Conservation (phyloP, 2,329 filamentous ascomycete species). For the Neoarthrinium moseri region DNA sequence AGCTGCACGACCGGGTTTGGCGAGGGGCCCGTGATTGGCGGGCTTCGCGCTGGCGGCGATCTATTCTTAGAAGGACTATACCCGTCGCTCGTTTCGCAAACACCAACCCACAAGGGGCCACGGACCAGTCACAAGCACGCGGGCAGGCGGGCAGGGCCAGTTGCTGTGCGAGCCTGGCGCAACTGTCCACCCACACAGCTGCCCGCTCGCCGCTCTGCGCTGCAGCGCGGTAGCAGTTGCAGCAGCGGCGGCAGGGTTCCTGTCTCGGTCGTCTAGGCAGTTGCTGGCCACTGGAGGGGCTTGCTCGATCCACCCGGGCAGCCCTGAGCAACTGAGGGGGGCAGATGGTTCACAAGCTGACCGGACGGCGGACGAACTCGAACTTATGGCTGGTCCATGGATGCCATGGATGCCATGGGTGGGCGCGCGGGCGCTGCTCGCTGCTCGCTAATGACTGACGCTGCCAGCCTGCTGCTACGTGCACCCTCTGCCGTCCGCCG, state of each 20-base stretch:
- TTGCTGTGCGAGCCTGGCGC: neutral
- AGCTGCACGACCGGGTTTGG: slow-evolving; percentile 14
- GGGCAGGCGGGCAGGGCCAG: neutral
- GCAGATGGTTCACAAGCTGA: no score
- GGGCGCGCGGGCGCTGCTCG: neutral
- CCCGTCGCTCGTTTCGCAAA: slow-evolving; percentile 17
- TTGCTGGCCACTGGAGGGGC: neutral
- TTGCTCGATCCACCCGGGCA: neutral
- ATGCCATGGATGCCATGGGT: no score
- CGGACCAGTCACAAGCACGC: neutral
- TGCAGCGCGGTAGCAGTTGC: no score
- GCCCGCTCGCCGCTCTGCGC: neutral
- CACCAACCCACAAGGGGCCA: slow-evolving; percentile 9
- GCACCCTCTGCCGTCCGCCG: neutral
- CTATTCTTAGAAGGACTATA: slow-evolving; percentile 14
- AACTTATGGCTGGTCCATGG: no score
- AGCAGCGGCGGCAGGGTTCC: neutral
- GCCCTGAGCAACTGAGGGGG: no score
- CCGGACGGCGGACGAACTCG: no score
- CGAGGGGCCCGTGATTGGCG: slow-evolving; percentile 14
- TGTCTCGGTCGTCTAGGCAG: neutral
- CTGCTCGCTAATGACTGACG: neutral
- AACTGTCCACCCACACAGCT: slow-evolving; percentile 1
- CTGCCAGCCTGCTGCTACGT: neutral
- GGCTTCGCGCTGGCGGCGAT: slow-evolving; percentile 13